These are phyloP conservation scores for Aspergillus sergii DNA, from an alignment of 2,329 filamentous ascomycete species.

Conservation along the genomic window DNA sequence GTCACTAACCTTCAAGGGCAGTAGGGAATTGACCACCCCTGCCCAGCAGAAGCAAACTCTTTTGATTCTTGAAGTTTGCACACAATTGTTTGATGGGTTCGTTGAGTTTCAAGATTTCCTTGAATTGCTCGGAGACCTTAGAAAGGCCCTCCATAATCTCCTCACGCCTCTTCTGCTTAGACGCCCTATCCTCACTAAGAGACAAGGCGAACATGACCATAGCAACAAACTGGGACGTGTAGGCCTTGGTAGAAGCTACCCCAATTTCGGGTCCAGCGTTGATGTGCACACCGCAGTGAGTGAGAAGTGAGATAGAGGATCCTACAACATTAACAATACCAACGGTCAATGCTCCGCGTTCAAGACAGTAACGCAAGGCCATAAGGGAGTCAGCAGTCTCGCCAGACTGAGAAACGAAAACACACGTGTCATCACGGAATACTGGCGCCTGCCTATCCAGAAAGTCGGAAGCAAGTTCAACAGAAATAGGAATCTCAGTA, in stretches of 20 bases:
- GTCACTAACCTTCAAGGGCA: constrained; percentile 75
- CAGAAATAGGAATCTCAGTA: constrained; percentile 94
- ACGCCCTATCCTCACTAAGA: constrained; percentile 92
- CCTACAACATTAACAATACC: constrained; percentile 99
- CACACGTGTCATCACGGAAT: constrained; percentile 98
- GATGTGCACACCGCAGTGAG: constrained; percentile 99
- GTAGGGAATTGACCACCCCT: constrained; percentile 95
- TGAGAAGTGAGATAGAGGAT: constrained; percentile 97
- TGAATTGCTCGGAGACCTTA: constrained; percentile 88
- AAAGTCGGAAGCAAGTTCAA: constrained; percentile 97
- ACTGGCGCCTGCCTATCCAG: constrained; percentile 94
- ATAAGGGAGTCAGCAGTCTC: constrained; percentile 97
- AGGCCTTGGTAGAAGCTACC: constrained; percentile 98
- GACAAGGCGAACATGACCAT: constrained; percentile 99
- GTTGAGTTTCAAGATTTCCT: constrained; percentile 86
- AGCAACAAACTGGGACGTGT: constrained; percentile 98
- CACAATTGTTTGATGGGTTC: constrained; percentile 94
- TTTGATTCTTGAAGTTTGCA: constrained; percentile 93
- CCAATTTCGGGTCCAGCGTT: constrained; percentile 98
- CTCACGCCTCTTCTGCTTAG: constrained; percentile 86
- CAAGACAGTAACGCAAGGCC: constrained; percentile 96
- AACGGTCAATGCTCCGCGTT: constrained; percentile 94
- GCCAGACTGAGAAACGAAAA: constrained; percentile 98
- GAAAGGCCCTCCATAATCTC: constrained; percentile 95
- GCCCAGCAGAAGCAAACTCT: constrained; percentile 89